Conservation (phyloP, 2,329 filamentous ascomycete genomes). For the Penicillium sp. region DNA sequence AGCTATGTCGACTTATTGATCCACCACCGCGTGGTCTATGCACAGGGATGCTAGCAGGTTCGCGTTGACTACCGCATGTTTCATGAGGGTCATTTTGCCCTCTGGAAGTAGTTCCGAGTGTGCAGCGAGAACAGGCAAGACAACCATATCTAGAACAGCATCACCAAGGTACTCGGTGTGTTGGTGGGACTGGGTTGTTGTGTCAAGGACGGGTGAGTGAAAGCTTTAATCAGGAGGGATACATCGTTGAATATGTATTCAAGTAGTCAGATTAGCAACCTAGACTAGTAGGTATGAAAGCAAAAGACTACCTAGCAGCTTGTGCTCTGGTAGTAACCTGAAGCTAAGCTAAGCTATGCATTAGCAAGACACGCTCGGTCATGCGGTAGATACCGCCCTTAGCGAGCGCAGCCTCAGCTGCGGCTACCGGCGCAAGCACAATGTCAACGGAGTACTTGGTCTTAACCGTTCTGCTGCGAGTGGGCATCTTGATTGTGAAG, state of each 20-base stretch:
- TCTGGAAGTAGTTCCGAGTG: constrained; percentile 43
- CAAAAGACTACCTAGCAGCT: too few relatives aligned
- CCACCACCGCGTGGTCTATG: constrained; percentile 48
- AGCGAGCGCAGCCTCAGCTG: too few relatives aligned
- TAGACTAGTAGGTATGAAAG: too few relatives aligned
- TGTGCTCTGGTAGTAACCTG: too few relatives aligned
- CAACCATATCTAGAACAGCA: constrained; percentile 71
- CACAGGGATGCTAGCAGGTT: constrained; percentile 72
- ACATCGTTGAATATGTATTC: constrained; percentile 68
- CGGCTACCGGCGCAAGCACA: too few relatives aligned
- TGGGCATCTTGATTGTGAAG: too few relatives aligned
- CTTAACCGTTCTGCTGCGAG: too few relatives aligned
- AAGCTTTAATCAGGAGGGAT: constrained; percentile 66
- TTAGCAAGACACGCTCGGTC: too few relatives aligned
- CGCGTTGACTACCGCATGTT: constrained; percentile 71
- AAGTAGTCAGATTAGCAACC: too few relatives aligned
- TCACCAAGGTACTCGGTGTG: constrained; percentile 86
- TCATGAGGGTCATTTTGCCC: constrained; percentile 66
- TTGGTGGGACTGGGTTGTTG: constrained; percentile 57
- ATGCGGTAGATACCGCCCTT: too few relatives aligned
- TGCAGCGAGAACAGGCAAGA: constrained; percentile 49
- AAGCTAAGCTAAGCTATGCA: too few relatives aligned
- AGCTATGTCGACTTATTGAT: constrained; percentile 6
- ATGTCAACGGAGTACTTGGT: too few relatives aligned
- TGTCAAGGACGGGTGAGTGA: constrained; percentile 68